These are phyloP conservation scores for Poa annua DNA, from an alignment of 176 grass and related monocot genomes.

Conservation along the genomic window DNA sequence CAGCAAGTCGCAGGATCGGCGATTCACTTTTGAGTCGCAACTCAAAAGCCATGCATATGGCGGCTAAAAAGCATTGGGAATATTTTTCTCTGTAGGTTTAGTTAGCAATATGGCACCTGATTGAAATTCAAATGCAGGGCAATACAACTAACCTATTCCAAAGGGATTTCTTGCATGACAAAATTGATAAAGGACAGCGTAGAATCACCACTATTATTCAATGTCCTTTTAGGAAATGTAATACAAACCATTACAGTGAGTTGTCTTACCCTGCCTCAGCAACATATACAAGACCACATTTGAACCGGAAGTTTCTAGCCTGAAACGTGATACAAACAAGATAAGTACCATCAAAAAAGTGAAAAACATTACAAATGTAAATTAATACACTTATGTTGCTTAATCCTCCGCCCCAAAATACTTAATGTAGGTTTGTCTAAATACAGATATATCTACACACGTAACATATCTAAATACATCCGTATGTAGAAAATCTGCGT, in stretches of 20 bases:
- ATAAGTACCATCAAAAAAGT: constrained; percentile 17
- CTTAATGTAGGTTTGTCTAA: too few relatives aligned
- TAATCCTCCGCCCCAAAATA: not conserved
- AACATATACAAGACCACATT: constrained; percentile 99
- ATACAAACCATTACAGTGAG: constrained; percentile 25
- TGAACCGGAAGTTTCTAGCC: constrained; percentile 98
- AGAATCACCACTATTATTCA: not conserved
- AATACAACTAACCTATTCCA: constrained; percentile 11
- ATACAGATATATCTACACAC: too few relatives aligned
- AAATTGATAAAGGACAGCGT: not conserved
- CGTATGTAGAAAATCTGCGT: too few relatives aligned
- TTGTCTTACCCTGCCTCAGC: constrained; percentile 88
- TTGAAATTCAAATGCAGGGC: constrained; percentile 23
- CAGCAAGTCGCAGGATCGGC: too few relatives aligned
- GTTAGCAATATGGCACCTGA: not conserved
- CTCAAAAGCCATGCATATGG: too few relatives aligned
- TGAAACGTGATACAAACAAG: constrained; percentile 48
- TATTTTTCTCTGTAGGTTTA: constrained; percentile 8
- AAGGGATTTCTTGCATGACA: constrained; percentile 9
- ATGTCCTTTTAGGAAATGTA: constrained; percentile 33
- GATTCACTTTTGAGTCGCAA: too few relatives aligned
- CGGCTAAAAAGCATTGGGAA: constrained; percentile 12
- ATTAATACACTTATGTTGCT: not conserved
- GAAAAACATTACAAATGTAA: not conserved
- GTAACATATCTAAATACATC: too few relatives aligned